phyloP scores from a whole-genome alignment of 768 basidiomycete genomes.

The Suillus ampliporus region DNA sequence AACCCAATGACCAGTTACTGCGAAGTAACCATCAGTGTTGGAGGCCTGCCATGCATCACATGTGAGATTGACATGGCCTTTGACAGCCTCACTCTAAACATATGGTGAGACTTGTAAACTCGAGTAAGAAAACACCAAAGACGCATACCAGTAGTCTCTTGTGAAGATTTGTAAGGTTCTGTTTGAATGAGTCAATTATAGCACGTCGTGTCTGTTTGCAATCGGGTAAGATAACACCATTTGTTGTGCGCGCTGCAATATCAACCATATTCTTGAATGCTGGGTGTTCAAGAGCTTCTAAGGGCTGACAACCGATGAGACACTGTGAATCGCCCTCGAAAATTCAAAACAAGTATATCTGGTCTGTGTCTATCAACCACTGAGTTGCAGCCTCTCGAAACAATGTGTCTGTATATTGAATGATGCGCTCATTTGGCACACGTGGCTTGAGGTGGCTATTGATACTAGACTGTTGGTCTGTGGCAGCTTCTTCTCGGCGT shows the following conservation, averaged over 20 bases:
- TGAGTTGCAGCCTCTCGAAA: slow-evolving; percentile 38
- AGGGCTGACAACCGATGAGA: slow-evolving; percentile 27
- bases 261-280: slow-evolving; percentile 13
- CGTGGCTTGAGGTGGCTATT: not conserved
- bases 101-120: too few relatives aligned
- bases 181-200: slow-evolving; percentile 9
- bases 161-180: not conserved
- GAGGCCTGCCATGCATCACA: too few relatives aligned
- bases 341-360: slow-evolving; percentile 29
- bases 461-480: not conserved
- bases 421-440: slow-evolving; percentile 19
- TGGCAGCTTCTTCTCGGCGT: slow-evolving; percentile 7
- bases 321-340: not conserved
- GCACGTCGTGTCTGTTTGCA: not conserved
- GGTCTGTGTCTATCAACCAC: slow-evolving; percentile 46
- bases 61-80: slow-evolving; percentile 36
- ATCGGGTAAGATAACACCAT: slow-evolving; percentile 31
- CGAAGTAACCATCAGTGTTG: slow-evolving; percentile 46
- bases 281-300: slow-evolving; percentile 43
- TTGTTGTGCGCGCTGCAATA: slow-evolving; percentile 41
- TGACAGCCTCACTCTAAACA: slow-evolving; percentile 17
- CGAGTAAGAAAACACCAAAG: too few relatives aligned
- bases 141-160: not conserved
- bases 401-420: slow-evolving; percentile 35
- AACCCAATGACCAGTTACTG: slow-evolving; percentile 45